Evolutionary conservation across 2,329 filamentous ascomycete genomes (phyloP), one percentile per base, ranked within the genome.

Genomic region (Triangularia setosa): DNA sequence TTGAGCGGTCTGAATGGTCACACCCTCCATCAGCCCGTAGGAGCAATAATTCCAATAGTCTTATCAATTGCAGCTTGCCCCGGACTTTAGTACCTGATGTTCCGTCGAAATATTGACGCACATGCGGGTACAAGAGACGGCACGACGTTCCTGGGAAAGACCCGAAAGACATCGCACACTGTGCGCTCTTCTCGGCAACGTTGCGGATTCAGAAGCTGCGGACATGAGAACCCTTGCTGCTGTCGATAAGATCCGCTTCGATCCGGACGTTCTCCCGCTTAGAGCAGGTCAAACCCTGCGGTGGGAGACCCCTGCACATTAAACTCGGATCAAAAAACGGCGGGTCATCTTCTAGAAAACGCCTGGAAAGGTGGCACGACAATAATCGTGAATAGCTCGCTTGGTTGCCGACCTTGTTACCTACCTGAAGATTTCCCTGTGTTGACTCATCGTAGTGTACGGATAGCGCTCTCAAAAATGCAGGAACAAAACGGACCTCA

Each of bases 31-130:
- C 33, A 53, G 23, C 57, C 24, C 48, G 5, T 3, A 14, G 28
- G 52, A 21, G 8, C 33, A 62, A 44, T 53, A 28, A 33, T 57
- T 58, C 25, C 63, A 65, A 65, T 67, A 68, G 65, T 67, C 30
- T 55, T 33, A 48, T 60, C 16, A 48, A 59, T 55, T 64, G 56
- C 33, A 58, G 57, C 23, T n/a, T 55, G 16, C 57, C 40, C 63
- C 33, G 33, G 23, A 48, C 33, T 60, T 48, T 65, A 35, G 58
- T 35, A n/a, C 52, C 16, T 58, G 28, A 33, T 25, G 23, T 66
- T 48, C 62, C 60, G 59, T 24, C 53, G 35, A 24, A 65, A 58
- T 62, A 65, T 67, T 59, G 64, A 55, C 64, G 55, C 58, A 59
- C 58, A 23, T 62, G 64, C 64, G 64, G 58, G 40, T 48, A 48